Base-by-base conservation (phyloP, 1,284 basidiomycete species). In the Boletellus sp. region DNA sequence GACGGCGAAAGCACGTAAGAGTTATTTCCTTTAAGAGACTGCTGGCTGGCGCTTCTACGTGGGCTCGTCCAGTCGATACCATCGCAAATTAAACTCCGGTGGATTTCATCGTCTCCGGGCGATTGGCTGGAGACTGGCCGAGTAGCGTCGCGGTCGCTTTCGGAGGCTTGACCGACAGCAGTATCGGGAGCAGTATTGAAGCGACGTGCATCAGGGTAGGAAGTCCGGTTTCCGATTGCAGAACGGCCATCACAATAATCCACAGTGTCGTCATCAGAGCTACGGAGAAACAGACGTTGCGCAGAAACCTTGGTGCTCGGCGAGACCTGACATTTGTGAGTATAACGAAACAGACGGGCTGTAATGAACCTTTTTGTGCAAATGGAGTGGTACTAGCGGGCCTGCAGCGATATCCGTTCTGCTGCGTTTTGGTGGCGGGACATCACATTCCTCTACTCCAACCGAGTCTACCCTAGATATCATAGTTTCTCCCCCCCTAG, bases 401-500 rank as follows among this genome's bases (percentile, higher is more conserved):
- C 16, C 5, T 2, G n/a, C 2, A 2, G 16, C 8, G 17, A 27
- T 16, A 25, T 43, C 41, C 21, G 9, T 37, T 49, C 33, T 60
- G 16, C 42, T 43, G 23, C 54, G 60, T 45, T 68, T 68, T 8
- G 40, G 21, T 17, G 41, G 42, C 17, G 48, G 53, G 25, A 22
- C 34, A 30, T 55, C 40, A 22, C 21, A 38, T 29, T 33, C 44
- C 14, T 34, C 22, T 34, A 23, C 26, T 39, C 39, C 16, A n/a
- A 36, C 64, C 16, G 68, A 58, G 53, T 62, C 59, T 7, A 59
- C 61, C 27, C 64, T 58, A 7, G 64, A 63, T 16, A n/a, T 23
- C 25, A 23, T 14, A 9, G 36, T 53, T 14, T 45, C 49, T 40
- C 37, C 39, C 33, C 58, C 54, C 36, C 73, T 48, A 21, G 73